A percentile compares a stretch with the other conserved stretches of the same genome.
phyloP scores from a whole-genome alignment of 2,329 filamentous ascomycete species.

The Fusarium sp. region DNA sequence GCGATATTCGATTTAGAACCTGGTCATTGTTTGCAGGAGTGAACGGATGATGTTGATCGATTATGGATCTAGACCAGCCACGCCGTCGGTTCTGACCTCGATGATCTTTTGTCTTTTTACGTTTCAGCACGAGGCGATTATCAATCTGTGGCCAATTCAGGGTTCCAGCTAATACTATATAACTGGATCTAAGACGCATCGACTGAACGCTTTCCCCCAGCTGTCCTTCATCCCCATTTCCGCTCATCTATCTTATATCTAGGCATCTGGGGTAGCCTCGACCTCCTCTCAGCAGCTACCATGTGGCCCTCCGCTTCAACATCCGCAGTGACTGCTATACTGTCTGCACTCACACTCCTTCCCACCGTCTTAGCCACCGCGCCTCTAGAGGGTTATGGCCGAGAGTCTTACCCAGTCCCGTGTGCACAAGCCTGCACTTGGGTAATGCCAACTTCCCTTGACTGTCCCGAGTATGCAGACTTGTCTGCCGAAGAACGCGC shows the following conservation, averaged over 20 bases:
- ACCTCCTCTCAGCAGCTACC: background rate
- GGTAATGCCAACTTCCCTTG: conserved; percentile 19
- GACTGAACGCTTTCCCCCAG: too few relatives aligned
- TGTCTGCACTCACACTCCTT: background rate
- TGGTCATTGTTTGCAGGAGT: background rate
- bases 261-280: background rate
- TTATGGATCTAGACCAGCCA: background rate
- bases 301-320: background rate
- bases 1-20: background rate
- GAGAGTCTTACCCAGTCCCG: conserved; percentile 4
- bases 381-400: conserved; percentile 42
- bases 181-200: background rate
- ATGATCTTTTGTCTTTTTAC: background rate
- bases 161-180: background rate
- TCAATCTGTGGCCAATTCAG: background rate
- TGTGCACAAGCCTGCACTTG: conserved; percentile 41
- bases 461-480: conserved; percentile 43
- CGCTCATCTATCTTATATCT: background rate
- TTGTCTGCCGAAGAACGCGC: conserved; percentile 39
- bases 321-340: conserved; percentile 15
- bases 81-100: background rate
- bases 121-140: background rate
- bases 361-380: conserved; percentile 2
- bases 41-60: background rate
- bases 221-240: background rate